Base-by-base conservation (phyloP, 1,284 basidiomycete species). In the Omphalotus olearius region DNA sequence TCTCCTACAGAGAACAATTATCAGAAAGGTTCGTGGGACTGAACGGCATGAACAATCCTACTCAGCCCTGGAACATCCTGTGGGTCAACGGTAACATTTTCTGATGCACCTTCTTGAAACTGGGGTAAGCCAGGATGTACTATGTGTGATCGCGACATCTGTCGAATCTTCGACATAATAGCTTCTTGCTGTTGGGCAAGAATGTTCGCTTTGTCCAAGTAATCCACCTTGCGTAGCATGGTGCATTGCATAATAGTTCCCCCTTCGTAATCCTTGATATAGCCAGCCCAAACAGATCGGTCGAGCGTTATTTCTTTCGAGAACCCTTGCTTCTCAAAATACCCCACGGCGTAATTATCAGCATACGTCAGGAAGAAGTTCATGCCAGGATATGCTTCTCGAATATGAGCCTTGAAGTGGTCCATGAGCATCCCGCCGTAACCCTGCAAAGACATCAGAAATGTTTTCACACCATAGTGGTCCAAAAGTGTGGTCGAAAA, bases 181-280 rank as follows among this genome's bases (percentile, higher is more conserved):
- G 93, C 91, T 59, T 95, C 91, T 63, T 93, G 90, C 68, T 99
- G 97, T 58, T 78, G 76, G 1, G 83, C 76, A 45, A 98, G 74
- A 61, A 91, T 84, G 52, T 85, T 85, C 46, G 82, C 79, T 53
- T 93, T 93, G 59, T 91, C 78, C 56, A 97, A 76, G 63, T 99
- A 99, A 64, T 93, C 85, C 57, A 99, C 85, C 61, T 92, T 90
- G 20, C 82, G 85, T 17, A 99, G 72, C 91, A 99, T 91, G 3
- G 88, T 90, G 65, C 97, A 99, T 69, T 97, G 94, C 96, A 99
- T 98, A 71, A 99, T 91, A 42, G 97, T 99, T n/a, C 94, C 96
- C 44, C 97, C 97, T 67, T 99, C 97, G 69, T 99, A 99, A 67
- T 99, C 97, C 69, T 99, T 99, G 83, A 99, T 99, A 68, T 99